phyloP scores from a whole-genome alignment of 495 filamentous ascomycete species.

The Geopyxis carbonaria region DNA sequence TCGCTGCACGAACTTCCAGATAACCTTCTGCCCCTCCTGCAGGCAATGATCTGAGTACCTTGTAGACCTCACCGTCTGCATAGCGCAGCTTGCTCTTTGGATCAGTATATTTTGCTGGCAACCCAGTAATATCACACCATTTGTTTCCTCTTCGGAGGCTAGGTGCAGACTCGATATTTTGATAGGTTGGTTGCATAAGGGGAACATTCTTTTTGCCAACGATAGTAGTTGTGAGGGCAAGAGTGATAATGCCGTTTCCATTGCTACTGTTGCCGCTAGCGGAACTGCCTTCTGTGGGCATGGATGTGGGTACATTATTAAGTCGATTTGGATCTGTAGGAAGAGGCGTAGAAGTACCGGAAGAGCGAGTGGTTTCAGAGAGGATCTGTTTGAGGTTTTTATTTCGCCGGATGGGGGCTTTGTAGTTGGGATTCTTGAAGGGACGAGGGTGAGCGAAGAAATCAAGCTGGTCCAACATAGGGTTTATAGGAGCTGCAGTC shows the following conservation, averaged over 20 bases:
- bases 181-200: constrained; percentile 68
- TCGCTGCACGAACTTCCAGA: constrained; percentile 73
- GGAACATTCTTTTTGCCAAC: constrained; percentile 53
- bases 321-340: constrained; percentile 39
- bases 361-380: constrained; percentile 66
- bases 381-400: constrained; percentile 96
- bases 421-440: constrained; percentile 80
- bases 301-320: constrained; percentile 72
- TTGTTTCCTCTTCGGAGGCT: constrained; percentile 43
- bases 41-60: constrained; percentile 52
- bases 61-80: constrained; percentile 77
- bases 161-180: constrained; percentile 84
- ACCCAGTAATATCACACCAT: constrained; percentile 90
- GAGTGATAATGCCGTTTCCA: constrained; percentile 92
- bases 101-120: constrained; percentile 75
- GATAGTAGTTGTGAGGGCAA: constrained; percentile 60
- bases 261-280: constrained; percentile 72
- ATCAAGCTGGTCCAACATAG: constrained; percentile 68
- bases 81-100: constrained; percentile 86
- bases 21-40: constrained; percentile 73
- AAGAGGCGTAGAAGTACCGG: constrained; percentile 34
- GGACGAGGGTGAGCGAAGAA: constrained; percentile 62
- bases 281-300: constrained; percentile 72
- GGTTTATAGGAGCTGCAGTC: constrained; percentile 11
- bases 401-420: constrained; percentile 81